Base-by-base conservation (phyloP, 768 basidiomycete genomes). In the Neoboletus magnificus region DNA sequence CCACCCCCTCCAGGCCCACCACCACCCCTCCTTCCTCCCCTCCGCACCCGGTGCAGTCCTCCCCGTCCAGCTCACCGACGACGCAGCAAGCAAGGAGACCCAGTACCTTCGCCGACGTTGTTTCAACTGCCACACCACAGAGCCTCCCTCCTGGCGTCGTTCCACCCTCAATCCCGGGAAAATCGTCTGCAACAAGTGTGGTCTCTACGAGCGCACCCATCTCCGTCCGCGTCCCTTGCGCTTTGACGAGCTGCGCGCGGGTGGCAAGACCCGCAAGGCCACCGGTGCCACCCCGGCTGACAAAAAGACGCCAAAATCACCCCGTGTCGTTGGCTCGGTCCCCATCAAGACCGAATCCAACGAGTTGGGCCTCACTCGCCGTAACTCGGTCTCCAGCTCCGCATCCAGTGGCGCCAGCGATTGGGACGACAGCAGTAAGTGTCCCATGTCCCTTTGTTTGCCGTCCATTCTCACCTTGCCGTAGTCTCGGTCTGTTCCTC, bases 121-220 rank as follows among this genome's bases (percentile, higher is more conserved):
- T 75, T 90, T 87, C 79, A 93, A 93, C 73, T 93, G 91, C 75
- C 91, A 91, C 68, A 91, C 91, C 20, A 93, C 91, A 2, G 91
- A 93, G 68, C 91, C 91, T 0, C 91, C 91, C 8, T 86, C 83
- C 25, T 93, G 91, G 91, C 86, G 91, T 51, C 83, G 91, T 43
- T 87, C 84, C 30, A 93, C 91, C 5, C 85, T 93, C 66, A 91
- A 91, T 71, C 89, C 89, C 0, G 91, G 91, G 60, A 93, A 93
- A 74, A 93, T 93, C 66, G 91, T 93, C 43, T 93, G 91, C 81
- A 93, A 93, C 80, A 93, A 93, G 77, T 93, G 91, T 61, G 91
- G 91, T 11, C 79, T 93, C 37, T 93, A 93, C 66, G 91, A 93
- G 72, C 89, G 91, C 66, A 93, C 91, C 13, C 91, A 93, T 62